Conservation (phyloP, 2,329 filamentous ascomycete genomes). For the Ophiostoma tasmaniense region DNA sequence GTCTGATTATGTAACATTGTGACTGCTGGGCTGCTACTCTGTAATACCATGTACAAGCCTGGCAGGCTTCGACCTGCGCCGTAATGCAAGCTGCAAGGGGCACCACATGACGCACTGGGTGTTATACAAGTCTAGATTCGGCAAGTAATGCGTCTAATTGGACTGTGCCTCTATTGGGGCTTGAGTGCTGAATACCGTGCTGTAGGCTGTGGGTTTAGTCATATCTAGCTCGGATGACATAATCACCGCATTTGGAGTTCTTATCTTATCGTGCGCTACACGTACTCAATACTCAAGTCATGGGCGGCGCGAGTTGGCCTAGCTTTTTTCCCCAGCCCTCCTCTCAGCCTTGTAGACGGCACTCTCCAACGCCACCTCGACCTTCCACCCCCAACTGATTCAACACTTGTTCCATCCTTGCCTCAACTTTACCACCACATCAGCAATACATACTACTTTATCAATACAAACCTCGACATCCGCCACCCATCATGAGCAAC, state of each 20-base stretch:
- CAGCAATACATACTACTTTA: neutral
- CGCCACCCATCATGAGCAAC: constrained; percentile 6
- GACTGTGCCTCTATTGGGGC: neutral
- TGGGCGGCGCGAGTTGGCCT: neutral
- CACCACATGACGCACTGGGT: neutral
- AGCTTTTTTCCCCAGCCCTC: neutral
- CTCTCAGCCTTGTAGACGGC: neutral
- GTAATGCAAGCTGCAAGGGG: constrained; percentile 4
- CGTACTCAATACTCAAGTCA: no score
- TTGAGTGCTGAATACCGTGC: neutral
- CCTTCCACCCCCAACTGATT: neutral
- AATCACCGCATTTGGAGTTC: neutral
- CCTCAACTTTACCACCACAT: neutral
- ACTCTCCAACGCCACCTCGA: neutral
- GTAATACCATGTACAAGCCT: neutral
- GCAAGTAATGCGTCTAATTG: neutral
- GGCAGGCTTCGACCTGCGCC: neutral
- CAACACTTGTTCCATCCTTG: no score
- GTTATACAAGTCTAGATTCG: neutral
- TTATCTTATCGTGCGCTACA: neutral
- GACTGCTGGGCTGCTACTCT: neutral
- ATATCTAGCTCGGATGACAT: neutral
- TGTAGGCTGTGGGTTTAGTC: neutral
- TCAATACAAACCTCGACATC: neutral
- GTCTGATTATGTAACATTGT: neutral